A percentile compares a stretch with the other conserved stretches of the same genome.
phyloP scores from a whole-genome alignment of 2,329 filamentous ascomycete species.

The Hortaea werneckii region DNA sequence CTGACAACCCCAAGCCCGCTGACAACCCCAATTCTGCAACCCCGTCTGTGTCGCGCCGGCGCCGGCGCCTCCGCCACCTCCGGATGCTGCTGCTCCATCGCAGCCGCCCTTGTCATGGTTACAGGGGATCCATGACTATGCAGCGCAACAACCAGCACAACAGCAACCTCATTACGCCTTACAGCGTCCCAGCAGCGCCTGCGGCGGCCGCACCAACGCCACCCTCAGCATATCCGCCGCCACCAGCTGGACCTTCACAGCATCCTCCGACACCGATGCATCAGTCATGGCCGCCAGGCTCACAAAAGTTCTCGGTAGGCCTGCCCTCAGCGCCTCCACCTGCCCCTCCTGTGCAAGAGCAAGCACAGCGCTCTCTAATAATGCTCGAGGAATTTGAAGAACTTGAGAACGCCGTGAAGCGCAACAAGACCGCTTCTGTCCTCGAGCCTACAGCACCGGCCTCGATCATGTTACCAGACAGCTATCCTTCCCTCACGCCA shows the following conservation, averaged over 20 bases:
- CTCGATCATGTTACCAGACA: constrained; percentile 42
- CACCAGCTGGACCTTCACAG: neutral
- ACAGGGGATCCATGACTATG: constrained; percentile 36
- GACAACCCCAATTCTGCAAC: too few relatives aligned
- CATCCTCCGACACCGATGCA: constrained; percentile 5
- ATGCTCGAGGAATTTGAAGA: constrained; percentile 25
- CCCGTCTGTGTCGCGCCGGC: too few relatives aligned
- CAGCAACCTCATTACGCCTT: constrained; percentile 12
- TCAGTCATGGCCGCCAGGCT: constrained; percentile 13
- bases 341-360: constrained; percentile 19
- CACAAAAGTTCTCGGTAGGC: constrained; percentile 6
- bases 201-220: neutral
- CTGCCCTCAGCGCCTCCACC: constrained; percentile 3
- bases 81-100: neutral
- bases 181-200: constrained; percentile 3
- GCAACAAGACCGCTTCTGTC: constrained; percentile 18
- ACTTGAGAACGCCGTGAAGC: constrained; percentile 19
- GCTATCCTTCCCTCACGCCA: constrained; percentile 43
- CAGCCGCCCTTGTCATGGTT: constrained; percentile 21
- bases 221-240: neutral
- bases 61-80: too few relatives aligned
- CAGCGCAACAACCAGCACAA: constrained; percentile 17
- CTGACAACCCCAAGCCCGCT: too few relatives aligned
- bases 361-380: constrained; percentile 24
- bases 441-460: constrained; percentile 47